These are phyloP conservation scores for Xylaria venustula DNA, from an alignment of 495 filamentous ascomycete genomes.

Conservation along the genomic window DNA sequence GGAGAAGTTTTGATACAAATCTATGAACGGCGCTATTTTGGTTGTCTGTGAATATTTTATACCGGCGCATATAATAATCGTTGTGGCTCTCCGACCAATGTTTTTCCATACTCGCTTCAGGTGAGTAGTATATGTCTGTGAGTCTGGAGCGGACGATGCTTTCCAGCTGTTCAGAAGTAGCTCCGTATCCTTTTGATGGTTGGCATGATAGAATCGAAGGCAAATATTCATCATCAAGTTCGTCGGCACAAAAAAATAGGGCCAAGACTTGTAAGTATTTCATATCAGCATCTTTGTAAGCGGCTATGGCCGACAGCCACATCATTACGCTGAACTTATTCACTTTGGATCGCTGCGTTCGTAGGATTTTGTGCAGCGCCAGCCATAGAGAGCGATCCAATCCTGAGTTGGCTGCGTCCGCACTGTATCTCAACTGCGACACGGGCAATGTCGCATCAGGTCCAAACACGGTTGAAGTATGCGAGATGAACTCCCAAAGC, in stretches of 20 bases:
- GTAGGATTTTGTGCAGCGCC: slow-evolving; percentile 34
- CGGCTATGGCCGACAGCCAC: slow-evolving; percentile 37
- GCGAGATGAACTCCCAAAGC: not conserved
- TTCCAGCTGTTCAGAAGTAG: not conserved
- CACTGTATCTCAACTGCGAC: slow-evolving; percentile 15
- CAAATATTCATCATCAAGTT: slow-evolving; percentile 17
- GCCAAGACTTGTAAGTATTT: slow-evolving; percentile 36
- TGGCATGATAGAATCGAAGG: not conserved
- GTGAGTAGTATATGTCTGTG: not conserved
- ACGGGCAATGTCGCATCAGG: not conserved
- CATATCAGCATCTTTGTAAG: slow-evolving; percentile 28
- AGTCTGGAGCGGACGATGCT: not conserved
- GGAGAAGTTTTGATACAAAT: not conserved
- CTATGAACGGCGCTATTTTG: not conserved
- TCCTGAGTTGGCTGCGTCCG: slow-evolving; percentile 20
- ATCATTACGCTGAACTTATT: slow-evolving; percentile 46
- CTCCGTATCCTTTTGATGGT: not conserved
- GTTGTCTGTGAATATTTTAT: not conserved
- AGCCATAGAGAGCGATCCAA: slow-evolving; percentile 28
- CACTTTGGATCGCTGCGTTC: not conserved
- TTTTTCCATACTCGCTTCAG: too few species aligned
- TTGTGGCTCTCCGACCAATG: too few species aligned
- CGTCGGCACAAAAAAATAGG: slow-evolving; percentile 30
- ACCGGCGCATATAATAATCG: too few species aligned
- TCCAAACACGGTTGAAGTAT: not conserved